phyloP scores from a whole-genome alignment of 108 stramenopile species.

The Pseudonitzschia multiseries region DNA sequence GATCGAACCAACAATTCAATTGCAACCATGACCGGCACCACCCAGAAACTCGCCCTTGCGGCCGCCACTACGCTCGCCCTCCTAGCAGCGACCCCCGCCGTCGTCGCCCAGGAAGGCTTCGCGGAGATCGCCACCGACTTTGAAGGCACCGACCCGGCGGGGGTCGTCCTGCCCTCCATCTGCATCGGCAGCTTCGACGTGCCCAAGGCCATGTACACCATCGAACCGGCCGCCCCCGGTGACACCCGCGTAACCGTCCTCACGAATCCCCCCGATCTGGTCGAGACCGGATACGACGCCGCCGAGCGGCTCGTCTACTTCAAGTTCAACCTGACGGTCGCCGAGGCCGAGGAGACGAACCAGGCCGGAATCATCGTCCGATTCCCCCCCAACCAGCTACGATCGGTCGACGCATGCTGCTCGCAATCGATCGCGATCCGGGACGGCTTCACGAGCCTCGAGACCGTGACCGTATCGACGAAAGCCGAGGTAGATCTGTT shows the following conservation, averaged over 20 bases:
- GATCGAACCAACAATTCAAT: no score
- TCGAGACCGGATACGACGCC: constrained; percentile 1
- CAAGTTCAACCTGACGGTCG: constrained; percentile 6
- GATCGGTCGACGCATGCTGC: constrained; percentile 12
- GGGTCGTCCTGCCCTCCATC: constrained; percentile 17
- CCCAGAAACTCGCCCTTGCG: background rate
- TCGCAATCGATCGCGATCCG: constrained; percentile 3
- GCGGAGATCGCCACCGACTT: background rate
- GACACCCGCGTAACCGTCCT: background rate
- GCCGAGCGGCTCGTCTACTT: background rate
- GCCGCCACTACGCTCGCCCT: background rate
- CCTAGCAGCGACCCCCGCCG: background rate
- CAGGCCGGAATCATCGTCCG: constrained; percentile 6
- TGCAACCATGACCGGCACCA: background rate
- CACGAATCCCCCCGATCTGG: constrained; percentile 6
- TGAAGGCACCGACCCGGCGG: background rate
- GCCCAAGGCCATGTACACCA: constrained; percentile 14
- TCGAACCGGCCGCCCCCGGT: background rate
- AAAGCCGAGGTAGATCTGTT: background rate
- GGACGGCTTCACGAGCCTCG: background rate
- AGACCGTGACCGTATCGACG: constrained; percentile 8
- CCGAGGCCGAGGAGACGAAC: background rate
- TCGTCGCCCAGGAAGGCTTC: background rate
- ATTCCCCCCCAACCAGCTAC: constrained; percentile 4
- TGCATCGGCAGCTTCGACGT: constrained; percentile 11